phyloP scores from a whole-genome alignment of 257 asterid species.

The Ocimum tenuiflorum region DNA sequence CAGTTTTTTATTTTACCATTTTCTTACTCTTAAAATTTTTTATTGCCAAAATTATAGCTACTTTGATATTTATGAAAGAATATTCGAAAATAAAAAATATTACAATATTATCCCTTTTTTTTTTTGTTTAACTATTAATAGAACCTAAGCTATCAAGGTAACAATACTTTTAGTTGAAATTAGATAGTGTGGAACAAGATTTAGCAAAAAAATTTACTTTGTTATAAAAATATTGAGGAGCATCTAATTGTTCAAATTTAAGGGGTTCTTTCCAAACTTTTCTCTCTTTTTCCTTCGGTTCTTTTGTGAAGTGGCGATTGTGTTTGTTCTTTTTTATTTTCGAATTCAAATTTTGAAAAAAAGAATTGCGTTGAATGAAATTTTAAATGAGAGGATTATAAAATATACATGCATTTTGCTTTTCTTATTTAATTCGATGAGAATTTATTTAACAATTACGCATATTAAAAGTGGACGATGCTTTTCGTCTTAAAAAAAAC shows the following conservation, averaged over 20 bases:
- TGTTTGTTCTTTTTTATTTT: background rate
- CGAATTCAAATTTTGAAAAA: background rate
- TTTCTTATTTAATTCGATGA: background rate
- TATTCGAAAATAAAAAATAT: too few species aligned
- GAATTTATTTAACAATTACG: background rate
- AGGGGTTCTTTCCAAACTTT: background rate
- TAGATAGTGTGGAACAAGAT: background rate
- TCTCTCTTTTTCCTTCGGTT: background rate
- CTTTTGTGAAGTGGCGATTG: background rate
- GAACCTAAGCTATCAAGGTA: too few species aligned
- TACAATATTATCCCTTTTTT: too few species aligned
- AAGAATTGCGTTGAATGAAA: too few species aligned
- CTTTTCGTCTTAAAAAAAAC: background rate
- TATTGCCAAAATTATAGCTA: too few species aligned
- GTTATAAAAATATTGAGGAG: background rate
- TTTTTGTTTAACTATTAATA: too few species aligned
- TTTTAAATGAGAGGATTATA: background rate
- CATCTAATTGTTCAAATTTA: background rate
- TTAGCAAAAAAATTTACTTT: conserved; percentile 6
- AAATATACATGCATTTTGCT: background rate
- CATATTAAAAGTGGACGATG: background rate
- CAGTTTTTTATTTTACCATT: too few species aligned
- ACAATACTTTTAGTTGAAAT: conserved; percentile 2
- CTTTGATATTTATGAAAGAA: too few species aligned
- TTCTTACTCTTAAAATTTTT: too few species aligned